Percentiles rank a stretch among this genome's conserved stretches.
Evolutionary conservation across 139 green algal species (phyloP).

Genomic region (Pseudopediastrum boryanum): DNA sequence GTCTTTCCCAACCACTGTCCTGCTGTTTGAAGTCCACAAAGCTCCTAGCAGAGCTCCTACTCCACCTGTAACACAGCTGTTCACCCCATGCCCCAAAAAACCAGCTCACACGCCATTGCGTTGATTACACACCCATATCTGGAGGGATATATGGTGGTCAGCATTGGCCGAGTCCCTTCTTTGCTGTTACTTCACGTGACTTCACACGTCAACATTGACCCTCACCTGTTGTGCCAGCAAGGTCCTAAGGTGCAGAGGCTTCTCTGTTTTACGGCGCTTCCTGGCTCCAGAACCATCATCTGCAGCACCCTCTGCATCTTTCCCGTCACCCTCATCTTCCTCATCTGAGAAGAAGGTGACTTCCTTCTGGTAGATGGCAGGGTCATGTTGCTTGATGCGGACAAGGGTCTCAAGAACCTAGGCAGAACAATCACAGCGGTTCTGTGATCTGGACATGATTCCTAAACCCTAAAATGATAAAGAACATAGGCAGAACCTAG

Average conservation of each 20-base stretch:
- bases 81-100: too few relatives aligned
- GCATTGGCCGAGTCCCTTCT: too few relatives aligned
- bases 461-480: not conserved
- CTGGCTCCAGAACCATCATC: not conserved
- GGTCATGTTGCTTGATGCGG: constrained; percentile 74
- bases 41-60: too few relatives aligned
- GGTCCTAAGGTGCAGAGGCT: constrained; percentile 83
- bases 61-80: too few relatives aligned
- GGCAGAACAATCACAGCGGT: constrained; percentile 39
- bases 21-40: too few relatives aligned
- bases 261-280: constrained; percentile 37
- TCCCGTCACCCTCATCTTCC: constrained; percentile 22
- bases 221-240: constrained; percentile 74
- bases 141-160: too few relatives aligned
- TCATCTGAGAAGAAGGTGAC: constrained; percentile 66
- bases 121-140: too few relatives aligned
- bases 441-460: constrained; percentile 26
- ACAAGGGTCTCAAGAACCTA: constrained; percentile 77
- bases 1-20: too few relatives aligned
- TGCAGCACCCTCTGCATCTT: constrained; percentile 6
- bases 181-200: too few relatives aligned
- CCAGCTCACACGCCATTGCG: too few relatives aligned
- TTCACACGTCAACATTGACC: not conserved
- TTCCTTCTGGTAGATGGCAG: constrained; percentile 72
- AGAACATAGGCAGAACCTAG: too few relatives aligned